These are phyloP conservation scores for Fraxinus floribunda DNA, from an alignment of 305 asterid genomes.

Conservation along the genomic window DNA sequence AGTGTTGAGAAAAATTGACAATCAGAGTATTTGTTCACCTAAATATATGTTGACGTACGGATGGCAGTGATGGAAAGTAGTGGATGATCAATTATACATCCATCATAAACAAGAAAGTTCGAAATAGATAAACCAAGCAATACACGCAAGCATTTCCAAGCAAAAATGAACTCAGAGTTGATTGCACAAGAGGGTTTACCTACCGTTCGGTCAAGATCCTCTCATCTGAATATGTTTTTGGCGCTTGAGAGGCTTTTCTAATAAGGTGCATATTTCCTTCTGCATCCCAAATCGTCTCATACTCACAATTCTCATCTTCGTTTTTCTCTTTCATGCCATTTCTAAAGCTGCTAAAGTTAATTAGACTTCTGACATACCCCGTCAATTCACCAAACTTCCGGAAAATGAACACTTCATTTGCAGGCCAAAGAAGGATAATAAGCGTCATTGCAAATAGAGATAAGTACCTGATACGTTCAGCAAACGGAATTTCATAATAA, in stretches of 20 bases:
- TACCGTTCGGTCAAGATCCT: conserved; percentile 64
- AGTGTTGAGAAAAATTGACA: not conserved
- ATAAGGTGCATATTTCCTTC: conserved; percentile 97
- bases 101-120: conserved; percentile 1
- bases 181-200: not conserved
- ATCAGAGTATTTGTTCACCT: not conserved
- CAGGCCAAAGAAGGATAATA: conserved; percentile 64
- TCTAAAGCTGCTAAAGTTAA: conserved; percentile 39
- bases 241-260: conserved; percentile 59
- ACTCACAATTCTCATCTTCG: conserved; percentile 81
- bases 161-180: not conserved
- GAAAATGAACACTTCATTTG: conserved; percentile 49
- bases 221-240: conserved; percentile 34
- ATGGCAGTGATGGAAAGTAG: not conserved
- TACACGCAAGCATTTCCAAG: not conserved
- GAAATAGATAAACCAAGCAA: not conserved
- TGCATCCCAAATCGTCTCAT: conserved; percentile 94
- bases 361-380: conserved; percentile 37
- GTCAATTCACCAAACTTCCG: conserved; percentile 39
- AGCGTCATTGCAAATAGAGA: conserved; percentile 67
- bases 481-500: conserved; percentile 27
- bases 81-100: not conserved
- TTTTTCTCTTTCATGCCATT: conserved; percentile 61
- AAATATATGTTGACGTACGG: not conserved
- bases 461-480: conserved; percentile 65